Percentiles rank a stretch among this genome's conserved stretches.
Evolutionary conservation across 2,329 filamentous ascomycete genomes (phyloP).

Genomic region (Nakataea oryzae): DNA sequence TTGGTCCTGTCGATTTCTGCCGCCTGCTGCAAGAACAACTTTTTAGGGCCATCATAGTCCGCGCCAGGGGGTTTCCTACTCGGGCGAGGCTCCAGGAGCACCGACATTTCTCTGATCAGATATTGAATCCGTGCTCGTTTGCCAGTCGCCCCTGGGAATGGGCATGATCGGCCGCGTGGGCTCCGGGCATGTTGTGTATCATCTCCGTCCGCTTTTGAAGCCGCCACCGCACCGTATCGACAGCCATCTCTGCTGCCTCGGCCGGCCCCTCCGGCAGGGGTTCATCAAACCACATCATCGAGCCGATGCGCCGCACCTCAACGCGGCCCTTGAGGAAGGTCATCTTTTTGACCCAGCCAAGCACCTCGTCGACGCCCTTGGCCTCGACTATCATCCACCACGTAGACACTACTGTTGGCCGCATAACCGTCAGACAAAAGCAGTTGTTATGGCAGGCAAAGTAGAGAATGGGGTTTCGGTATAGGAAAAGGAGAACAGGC

Average conservation of each 20-base stretch:
- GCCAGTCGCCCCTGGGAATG: too few species aligned
- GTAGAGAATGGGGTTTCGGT: too few species aligned
- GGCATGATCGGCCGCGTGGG: too few species aligned
- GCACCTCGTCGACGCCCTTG: constrained; percentile 16
- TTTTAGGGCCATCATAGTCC: constrained; percentile 4
- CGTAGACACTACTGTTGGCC: constrained; percentile 15
- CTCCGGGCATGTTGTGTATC: too few species aligned
- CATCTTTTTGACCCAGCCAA: constrained; percentile 19
- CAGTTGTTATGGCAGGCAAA: too few species aligned
- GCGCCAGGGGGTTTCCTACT: constrained; percentile 1
- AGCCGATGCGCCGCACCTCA: background rate
- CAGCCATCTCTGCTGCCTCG: background rate
- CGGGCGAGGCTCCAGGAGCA: constrained; percentile 4
- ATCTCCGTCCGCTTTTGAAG: too few species aligned
- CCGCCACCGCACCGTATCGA: too few species aligned
- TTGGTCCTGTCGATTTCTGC: background rate
- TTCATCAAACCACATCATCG: background rate
- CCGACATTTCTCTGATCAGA: constrained; percentile 1
- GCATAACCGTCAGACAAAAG: constrained; percentile 8
- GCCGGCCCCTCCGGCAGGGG: background rate
- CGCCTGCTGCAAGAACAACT: constrained; percentile 1
- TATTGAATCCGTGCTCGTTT: too few species aligned
- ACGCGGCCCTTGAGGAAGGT: constrained; percentile 9
- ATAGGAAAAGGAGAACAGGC: too few species aligned
- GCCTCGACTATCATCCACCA: constrained; percentile 21